Evolutionary conservation across 2,329 filamentous ascomycete species (phyloP).

Genomic region (Aureobasidium sp.): DNA sequence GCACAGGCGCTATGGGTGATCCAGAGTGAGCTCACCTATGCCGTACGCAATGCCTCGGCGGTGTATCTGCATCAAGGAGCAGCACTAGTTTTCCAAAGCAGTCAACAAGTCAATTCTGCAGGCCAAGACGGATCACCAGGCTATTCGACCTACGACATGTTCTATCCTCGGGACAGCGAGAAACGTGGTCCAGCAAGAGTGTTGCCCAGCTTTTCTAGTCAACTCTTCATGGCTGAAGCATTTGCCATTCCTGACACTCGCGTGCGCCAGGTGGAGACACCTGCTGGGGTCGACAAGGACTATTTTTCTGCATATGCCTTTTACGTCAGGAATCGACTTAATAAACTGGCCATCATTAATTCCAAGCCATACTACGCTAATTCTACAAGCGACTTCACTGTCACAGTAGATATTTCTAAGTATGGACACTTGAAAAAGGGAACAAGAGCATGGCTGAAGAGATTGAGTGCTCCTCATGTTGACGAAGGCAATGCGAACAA

Average conservation of each 20-base stretch:
- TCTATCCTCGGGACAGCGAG: slow-evolving; percentile 23
- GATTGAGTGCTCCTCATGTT: slow-evolving; percentile 24
- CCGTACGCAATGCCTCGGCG: slow-evolving; percentile 32
- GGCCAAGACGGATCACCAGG: slow-evolving; percentile 24
- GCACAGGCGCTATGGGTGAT: slow-evolving; percentile 36
- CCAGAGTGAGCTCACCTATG: slow-evolving; percentile 34
- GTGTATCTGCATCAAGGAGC: slow-evolving; percentile 33
- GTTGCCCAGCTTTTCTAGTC: slow-evolving; percentile 23
- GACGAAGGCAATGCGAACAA: slow-evolving; percentile 22
- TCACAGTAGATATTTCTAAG: slow-evolving; percentile 18
- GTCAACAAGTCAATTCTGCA: slow-evolving; percentile 24
- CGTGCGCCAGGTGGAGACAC: slow-evolving; percentile 21
- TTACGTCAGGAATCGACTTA: slow-evolving; percentile 20
- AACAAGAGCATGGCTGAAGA: slow-evolving; percentile 19
- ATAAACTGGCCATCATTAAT: slow-evolving; percentile 26
- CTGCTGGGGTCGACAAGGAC: slow-evolving; percentile 20
- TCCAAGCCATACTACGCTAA: slow-evolving; percentile 25
- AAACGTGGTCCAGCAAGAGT: slow-evolving; percentile 23
- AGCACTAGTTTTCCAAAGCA: slow-evolving; percentile 26
- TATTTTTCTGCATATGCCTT: slow-evolving; percentile 25
- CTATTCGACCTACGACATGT: slow-evolving; percentile 25
- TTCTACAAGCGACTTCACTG: slow-evolving; percentile 23
- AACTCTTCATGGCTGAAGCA: slow-evolving; percentile 26
- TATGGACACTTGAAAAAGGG: background rate
- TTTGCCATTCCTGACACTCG: slow-evolving; percentile 24